phyloP scores from a whole-genome alignment of 305 asterid genomes.

The Rubia tinctorum region DNA sequence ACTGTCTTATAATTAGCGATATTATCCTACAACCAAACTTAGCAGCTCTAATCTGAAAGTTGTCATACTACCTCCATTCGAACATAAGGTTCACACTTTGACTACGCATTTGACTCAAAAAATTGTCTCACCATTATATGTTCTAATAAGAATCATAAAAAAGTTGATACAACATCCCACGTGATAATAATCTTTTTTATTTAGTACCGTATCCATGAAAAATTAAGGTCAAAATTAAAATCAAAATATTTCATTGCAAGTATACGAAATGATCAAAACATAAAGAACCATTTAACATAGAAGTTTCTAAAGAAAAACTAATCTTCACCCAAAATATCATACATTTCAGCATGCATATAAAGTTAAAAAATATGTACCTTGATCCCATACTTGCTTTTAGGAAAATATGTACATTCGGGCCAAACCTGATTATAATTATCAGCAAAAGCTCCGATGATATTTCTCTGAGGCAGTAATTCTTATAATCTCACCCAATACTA shows the following conservation, averaged over 20 bases:
- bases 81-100: no score
- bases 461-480: no score
- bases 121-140: not conserved
- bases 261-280: not conserved
- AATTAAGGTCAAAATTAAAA: no score
- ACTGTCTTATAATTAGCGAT: not conserved
- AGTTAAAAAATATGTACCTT: slow-evolving; percentile 46
- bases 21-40: not conserved
- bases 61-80: not conserved
- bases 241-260: no score
- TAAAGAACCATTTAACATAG: not conserved
- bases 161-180: not conserved
- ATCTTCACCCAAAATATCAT: not conserved
- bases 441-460: slow-evolving; percentile 53
- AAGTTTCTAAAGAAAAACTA: not conserved
- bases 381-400: slow-evolving; percentile 79
- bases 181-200: no score
- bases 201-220: no score
- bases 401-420: slow-evolving; percentile 83
- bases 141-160: not conserved
- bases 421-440: slow-evolving; percentile 77
- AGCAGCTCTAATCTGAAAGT: not conserved
- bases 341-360: not conserved
- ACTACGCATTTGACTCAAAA: not conserved
- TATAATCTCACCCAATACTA: not conserved